Evolutionary conservation across 2,329 filamentous ascomycete species (phyloP), one percentile per base, ranked within the genome.

Genomic region (Colletotrichum spinosum): DNA sequence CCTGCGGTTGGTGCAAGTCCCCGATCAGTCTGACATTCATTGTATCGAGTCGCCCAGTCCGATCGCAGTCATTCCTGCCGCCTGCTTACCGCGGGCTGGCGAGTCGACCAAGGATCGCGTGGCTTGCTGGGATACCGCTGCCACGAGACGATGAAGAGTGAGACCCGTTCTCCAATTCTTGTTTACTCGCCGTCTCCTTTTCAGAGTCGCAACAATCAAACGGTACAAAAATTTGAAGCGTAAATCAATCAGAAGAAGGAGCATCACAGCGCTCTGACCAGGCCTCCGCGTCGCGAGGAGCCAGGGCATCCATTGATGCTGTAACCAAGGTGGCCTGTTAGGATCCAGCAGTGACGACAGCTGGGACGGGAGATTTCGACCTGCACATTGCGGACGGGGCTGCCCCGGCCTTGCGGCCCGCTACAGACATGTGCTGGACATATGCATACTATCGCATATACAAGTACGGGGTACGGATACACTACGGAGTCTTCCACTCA

Each of bases 361-460:
- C 51, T 52, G 51, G 57, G 8, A 34, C 38, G 46, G 52, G 52
- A 65, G 46, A 65, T 65, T 62, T 65, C 52, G 58, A 65, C 57
- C 58, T 62, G 62, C 62, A 62, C 15, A 37, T 46, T 48, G 52
- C 38, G 34, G 39, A 46, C 62, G 13, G 51, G 58, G 62, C 17
- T 46, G 46, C 17, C 62, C 58, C 37, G 11, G 58, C 35, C 58
- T 52, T 58, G 38, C 57, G 33, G 39, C 50, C 60, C 49, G 38
- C 41, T 61, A 62, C 17, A 41, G 17, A 42, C 58, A 62, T 65
- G 58, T 65, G 62, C 52, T 45, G 35, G 46, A 56, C 45, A 62
- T 55, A 58, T 46, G 52, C 58, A 62, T 62, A 48, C 56, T 44
- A 41, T 54, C 15, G 17, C 25, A 25, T 25, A 25, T 25, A 25